Evolutionary conservation across 805 yeast species (phyloP), one percentile per base, ranked within the genome.

Genomic region (Saturnispora sanitii): DNA sequence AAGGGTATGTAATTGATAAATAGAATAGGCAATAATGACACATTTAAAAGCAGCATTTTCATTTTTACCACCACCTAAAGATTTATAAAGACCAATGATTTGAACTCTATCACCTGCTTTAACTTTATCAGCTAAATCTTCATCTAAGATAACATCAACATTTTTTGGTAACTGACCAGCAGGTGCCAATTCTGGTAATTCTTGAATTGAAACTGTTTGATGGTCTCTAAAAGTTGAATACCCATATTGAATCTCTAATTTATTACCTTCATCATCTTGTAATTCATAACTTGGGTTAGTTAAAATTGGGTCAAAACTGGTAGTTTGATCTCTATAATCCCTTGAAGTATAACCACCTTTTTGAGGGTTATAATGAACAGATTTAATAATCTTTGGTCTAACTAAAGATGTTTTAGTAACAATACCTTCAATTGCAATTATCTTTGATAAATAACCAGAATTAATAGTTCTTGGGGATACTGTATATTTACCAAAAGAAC

Each of bases 71-170:
- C 86, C 87, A 48, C 97, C 97, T 35, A 90, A 63, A 1, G 96
- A 86, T 51, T 95, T 75, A 63, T 82, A 92, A 15, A 90, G 92
- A 47, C 98, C 98, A 9, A 92, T 92, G 33, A 90, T 67, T 64
- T 88, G 95, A 26, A 88, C 79, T 57, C 98, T 75, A 60, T 92
- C 98, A 53, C 98, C 98, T 0, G 98, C 97, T 58, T 92, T 92
- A 35, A 84, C 82, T 42, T 64, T 66, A 58, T 92, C 98, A 2
- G 92, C 97, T 48, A 92, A 69, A 57, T 92, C 98, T 54, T 88
- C 96, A 59, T 90, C 96, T 53, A 92, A 65, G n/a, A 90, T 75
- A 19, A 90, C 82, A 55, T 92, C 98, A 27, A 92, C 73, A 2
- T 95, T 79, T 53, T 97, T 71, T 27, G 98, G 98, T 47, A 92